Base-by-base conservation (phyloP, 1,284 basidiomycete genomes). In the Bjerkandera adusta region DNA sequence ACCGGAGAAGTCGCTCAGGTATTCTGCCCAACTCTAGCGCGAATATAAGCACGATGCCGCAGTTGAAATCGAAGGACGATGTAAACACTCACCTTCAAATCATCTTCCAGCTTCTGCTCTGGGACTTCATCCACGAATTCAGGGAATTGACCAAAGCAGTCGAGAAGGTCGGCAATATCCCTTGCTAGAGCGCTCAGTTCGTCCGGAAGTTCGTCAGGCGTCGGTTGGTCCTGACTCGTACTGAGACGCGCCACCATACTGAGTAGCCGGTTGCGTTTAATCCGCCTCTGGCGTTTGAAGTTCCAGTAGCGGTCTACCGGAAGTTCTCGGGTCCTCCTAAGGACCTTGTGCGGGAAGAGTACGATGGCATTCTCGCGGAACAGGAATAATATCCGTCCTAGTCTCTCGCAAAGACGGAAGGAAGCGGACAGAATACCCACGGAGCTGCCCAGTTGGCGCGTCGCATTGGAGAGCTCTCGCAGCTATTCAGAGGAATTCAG, bases 371-470 rank as follows among this genome's bases (percentile, higher is more conserved):
- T 87, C 61, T 83, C 77, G 42, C 76, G 77, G 62, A 83, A 85
- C 3, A 87, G 71, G 57, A 75, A 79, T 3, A 83, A 69, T 10
- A 86, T 69, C 54, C 81, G 79, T 2, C 79, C 76, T 10, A 87
- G 68, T 11, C 83, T 74, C 53, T 81, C 77, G 16, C 84, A 79
- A 15, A 87, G 71, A 51, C 78, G 74, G 59, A 78, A 84, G 0
- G 82, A 77, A 8, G 83, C 84, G 6, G 83, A 83, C 5, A 86
- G 71, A 50, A 87, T 84, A 10, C 81, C 83, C 16, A 85, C 81
- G 4, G 83, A 85, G 45, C 80, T 83, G 20, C 84, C 84, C 0
- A 86, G 69, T 60, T 83, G 83, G 27, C 83, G 77, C 7, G 83
- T 75, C 11, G 83, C 81, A 55, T 84, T 83, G 35, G 82, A 78